These are phyloP conservation scores for Brassica juncea DNA, from an alignment of 345 rosid species.

Conservation along the genomic window DNA sequence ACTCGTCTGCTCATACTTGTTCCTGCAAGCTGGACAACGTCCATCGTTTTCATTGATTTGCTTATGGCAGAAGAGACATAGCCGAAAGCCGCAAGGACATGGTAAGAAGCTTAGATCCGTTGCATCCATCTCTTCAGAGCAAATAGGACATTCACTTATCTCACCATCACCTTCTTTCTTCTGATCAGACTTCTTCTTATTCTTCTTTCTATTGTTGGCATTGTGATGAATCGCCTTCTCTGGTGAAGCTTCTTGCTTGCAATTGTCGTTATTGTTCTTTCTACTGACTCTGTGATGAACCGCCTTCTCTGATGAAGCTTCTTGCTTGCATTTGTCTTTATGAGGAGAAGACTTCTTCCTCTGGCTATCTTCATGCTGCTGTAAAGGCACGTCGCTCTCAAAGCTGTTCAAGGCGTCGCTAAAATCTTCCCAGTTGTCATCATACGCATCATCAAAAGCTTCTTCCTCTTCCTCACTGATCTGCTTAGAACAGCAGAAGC, in stretches of 20 bases:
- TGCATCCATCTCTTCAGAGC: conserved; percentile 46
- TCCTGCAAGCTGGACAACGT: conserved; percentile 51
- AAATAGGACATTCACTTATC: conserved; percentile 42
- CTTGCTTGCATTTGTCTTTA: background rate
- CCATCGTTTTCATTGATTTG: conserved; percentile 44
- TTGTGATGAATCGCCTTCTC: background rate
- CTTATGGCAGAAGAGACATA: conserved; percentile 54
- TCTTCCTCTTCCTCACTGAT: conserved; percentile 46
- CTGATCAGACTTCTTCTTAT: conserved; percentile 28
- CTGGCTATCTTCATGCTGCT: background rate
- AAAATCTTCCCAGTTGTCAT: conserved; percentile 39
- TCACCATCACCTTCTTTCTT: conserved; percentile 14
- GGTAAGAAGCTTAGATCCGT: conserved; percentile 49
- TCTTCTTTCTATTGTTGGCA: background rate
- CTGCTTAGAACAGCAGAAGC: conserved; percentile 39
- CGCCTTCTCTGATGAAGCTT: background rate
- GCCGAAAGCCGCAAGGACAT: conserved; percentile 48
- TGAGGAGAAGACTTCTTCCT: background rate
- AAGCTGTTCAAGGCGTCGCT: conserved; percentile 41
- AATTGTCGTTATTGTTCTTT: background rate
- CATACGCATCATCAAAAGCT: conserved; percentile 28
- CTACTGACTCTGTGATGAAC: background rate
- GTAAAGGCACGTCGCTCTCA: conserved; percentile 21
- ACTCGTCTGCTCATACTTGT: conserved; percentile 20
- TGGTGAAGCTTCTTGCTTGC: background rate